phyloP scores from a whole-genome alignment of 2,329 filamentous ascomycete species.

The Fusarium sp. region DNA sequence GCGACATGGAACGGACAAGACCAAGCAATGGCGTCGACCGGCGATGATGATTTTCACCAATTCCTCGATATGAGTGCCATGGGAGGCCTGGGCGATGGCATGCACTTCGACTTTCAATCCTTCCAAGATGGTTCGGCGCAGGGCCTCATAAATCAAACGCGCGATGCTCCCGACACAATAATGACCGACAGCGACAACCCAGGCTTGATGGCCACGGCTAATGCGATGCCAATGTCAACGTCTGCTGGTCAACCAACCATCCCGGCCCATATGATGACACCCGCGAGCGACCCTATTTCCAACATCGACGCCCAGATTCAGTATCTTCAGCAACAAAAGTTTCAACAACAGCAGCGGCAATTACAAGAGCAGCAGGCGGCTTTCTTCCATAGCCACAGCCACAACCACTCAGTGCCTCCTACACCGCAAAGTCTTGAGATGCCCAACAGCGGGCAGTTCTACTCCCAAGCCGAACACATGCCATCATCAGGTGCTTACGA shows the following conservation, averaged over 20 bases:
- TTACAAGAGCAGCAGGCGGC: slow-evolving; percentile 68
- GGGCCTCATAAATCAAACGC: slow-evolving; percentile 48
- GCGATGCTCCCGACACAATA: slow-evolving; percentile 52
- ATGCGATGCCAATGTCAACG: slow-evolving; percentile 61
- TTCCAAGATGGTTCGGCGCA: slow-evolving; percentile 60
- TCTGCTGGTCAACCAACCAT: slow-evolving; percentile 61
- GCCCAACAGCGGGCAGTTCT: slow-evolving; percentile 68
- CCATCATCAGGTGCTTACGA: slow-evolving; percentile 73
- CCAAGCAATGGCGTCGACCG: slow-evolving; percentile 62
- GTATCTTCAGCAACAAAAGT: slow-evolving; percentile 72
- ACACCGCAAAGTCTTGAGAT: slow-evolving; percentile 86
- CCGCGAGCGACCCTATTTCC: slow-evolving; percentile 65
- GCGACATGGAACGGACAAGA: slow-evolving; percentile 69
- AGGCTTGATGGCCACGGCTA: slow-evolving; percentile 49
- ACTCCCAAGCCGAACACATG: slow-evolving; percentile 67
- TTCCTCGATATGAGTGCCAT: slow-evolving; percentile 72
- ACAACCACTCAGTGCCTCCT: slow-evolving; percentile 76
- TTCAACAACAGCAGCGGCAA: slow-evolving; percentile 71
- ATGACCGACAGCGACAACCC: slow-evolving; percentile 52
- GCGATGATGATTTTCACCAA: slow-evolving; percentile 73
- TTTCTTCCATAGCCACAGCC: slow-evolving; percentile 67
- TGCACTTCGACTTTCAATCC: slow-evolving; percentile 71
- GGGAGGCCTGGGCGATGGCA: slow-evolving; percentile 63
- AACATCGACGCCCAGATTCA: slow-evolving; percentile 75
- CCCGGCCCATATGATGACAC: slow-evolving; percentile 59